Percentiles rank a stretch among this genome's conserved stretches.
Evolutionary conservation across 1,284 basidiomycete genomes (phyloP).

Genomic region (Ceratobasidium sp.): DNA sequence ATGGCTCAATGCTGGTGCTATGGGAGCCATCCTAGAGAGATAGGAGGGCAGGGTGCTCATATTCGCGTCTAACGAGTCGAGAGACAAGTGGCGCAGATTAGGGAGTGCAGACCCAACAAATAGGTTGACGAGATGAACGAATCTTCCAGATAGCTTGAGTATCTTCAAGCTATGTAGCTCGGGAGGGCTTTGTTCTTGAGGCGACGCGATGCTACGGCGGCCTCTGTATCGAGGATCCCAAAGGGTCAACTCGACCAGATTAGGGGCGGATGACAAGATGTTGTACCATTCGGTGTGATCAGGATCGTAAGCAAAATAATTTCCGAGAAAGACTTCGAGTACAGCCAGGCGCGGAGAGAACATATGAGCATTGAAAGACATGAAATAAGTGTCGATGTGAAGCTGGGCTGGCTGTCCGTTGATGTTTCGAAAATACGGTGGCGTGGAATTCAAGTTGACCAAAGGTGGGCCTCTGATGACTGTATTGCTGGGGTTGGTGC

Average conservation of each 20-base stretch:
- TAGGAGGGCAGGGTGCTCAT: not conserved
- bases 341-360: conserved; percentile 15
- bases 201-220: not conserved
- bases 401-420: conserved; percentile 20
- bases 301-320: not conserved
- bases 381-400: conserved; percentile 10
- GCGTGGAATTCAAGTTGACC: not conserved
- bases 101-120: conserved; percentile 2
- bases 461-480: not conserved
- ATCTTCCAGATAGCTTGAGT: conserved; percentile 8
- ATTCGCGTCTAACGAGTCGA: not conserved
- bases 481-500: not conserved
- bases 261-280: conserved; percentile 9
- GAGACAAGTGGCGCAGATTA: not conserved
- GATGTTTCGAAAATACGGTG: not conserved
- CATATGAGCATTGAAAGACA: not conserved
- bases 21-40: not conserved
- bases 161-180: not conserved
- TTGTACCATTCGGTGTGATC: conserved; percentile 9
- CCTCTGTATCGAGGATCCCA: conserved; percentile 2
- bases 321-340: conserved; percentile 6
- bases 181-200: not conserved
- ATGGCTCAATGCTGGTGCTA: not conserved
- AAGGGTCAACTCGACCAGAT: conserved; percentile 3
- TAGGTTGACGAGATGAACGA: not conserved